Conservation (phyloP, 1,139 yeast species). For the Blastobotrys illinoisensis region DNA sequence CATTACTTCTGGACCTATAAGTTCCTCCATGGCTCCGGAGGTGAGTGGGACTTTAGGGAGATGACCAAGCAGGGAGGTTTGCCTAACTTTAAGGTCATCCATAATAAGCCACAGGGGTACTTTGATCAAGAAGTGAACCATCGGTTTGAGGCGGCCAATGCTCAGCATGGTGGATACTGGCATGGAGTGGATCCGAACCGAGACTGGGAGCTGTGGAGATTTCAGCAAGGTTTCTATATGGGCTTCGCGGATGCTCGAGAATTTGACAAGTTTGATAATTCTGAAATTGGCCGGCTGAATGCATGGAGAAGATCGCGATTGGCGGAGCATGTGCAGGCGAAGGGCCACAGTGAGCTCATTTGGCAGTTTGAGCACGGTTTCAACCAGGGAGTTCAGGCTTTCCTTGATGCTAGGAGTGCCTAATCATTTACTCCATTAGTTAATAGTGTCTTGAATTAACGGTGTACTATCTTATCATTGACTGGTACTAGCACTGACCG, state of each 20-base stretch:
- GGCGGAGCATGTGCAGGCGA: conserved; percentile 50
- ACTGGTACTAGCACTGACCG: no score
- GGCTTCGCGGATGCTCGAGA: conserved; percentile 69
- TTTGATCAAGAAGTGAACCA: conserved; percentile 15
- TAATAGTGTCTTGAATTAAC: no score
- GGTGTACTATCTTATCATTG: no score
- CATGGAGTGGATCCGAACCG: conserved; percentile 49
- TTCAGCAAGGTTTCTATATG: conserved; percentile 63
- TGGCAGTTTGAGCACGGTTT: conserved; percentile 95
- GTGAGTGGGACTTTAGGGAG: conserved; percentile 90
- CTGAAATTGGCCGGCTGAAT: conserved; percentile 64
- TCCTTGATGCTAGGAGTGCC: conserved; percentile 15
- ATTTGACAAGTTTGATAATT: conserved; percentile 65
- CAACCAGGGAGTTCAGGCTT: conserved; percentile 47
- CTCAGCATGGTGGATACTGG: conserved; percentile 66
- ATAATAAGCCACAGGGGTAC: conserved; percentile 36
- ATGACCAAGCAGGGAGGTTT: conserved; percentile 67
- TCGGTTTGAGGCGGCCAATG: conserved; percentile 41
- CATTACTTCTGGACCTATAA: conserved; percentile 87
- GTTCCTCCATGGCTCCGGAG: conserved; percentile 84
- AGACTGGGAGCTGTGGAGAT: conserved; percentile 75
- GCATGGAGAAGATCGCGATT: conserved; percentile 60
- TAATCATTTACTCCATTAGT: no score
- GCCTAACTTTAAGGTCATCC: conserved; percentile 29
- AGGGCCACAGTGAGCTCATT: conserved; percentile 49